Evolutionary conservation across 164 flowering plant species (phyloP).

Genomic region (Berberis vulgaris): DNA sequence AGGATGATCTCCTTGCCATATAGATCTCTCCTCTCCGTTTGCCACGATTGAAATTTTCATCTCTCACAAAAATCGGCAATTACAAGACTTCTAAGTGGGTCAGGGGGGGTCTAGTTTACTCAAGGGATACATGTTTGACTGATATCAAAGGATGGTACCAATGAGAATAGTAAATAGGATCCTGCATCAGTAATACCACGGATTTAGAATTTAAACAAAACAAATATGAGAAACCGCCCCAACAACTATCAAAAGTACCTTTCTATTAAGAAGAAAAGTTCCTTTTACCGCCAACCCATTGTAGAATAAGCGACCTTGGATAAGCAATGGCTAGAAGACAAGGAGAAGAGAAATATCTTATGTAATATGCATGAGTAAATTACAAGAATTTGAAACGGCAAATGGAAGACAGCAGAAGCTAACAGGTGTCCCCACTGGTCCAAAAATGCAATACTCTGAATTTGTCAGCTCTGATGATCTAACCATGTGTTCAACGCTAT

Average conservation of each 20-base stretch:
- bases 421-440: constrained; percentile 25
- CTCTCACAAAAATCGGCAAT: too few species aligned
- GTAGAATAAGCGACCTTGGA: constrained; percentile 65
- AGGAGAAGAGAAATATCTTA: not conserved
- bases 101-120: not conserved
- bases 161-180: not conserved
- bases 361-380: not conserved
- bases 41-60: too few species aligned
- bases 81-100: too few species aligned
- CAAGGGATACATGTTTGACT: not conserved
- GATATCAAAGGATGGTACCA: not conserved
- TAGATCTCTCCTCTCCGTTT: too few species aligned
- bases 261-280: constrained; percentile 63
- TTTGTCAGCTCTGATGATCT: constrained; percentile 10
- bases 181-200: not conserved
- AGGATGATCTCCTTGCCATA: too few species aligned
- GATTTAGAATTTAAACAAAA: not conserved
- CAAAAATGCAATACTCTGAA: constrained; percentile 9
- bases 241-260: constrained; percentile 26
- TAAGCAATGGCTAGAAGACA: constrained; percentile 59
- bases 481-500: constrained; percentile 8
- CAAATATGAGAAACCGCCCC: too few species aligned
- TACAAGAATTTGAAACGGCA: not conserved
- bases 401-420: not conserved
- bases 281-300: constrained; percentile 81